Base-by-base conservation (phyloP, 768 basidiomycete species). In the Phallus indusiatus region DNA sequence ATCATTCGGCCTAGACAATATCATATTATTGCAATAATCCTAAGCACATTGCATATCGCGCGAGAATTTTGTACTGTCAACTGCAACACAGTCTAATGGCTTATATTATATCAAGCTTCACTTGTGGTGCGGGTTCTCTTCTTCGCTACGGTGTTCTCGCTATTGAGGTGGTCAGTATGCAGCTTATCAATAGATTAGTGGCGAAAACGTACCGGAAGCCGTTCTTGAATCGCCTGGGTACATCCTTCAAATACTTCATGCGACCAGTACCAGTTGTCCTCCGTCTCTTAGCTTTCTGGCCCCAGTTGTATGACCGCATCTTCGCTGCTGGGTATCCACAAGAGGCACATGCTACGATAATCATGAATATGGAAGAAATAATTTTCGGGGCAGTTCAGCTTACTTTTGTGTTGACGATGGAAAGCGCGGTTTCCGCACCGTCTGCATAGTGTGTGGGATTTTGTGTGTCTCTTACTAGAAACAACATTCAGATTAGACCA, bases 361-460 rank as follows among this genome's bases (percentile, higher is more conserved):
- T 28, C 24, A 54, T 67, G 5, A 63, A 61, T 18, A n/a, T n/a
- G 21, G 18, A 5, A 53, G 52, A 14, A 42, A 14, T 14, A n/a
- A 17, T 21, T 20, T 7, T 16, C 20, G 7, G 16, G 0, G 16
- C 17, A 47, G 18, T 33, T 16, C 51, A 20, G 74, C 88, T 67
- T 65, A 94, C 92, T 87, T 82, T 98, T 93, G 81, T 99, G 91
- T 78, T 99, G 95, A 76, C 85, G 88, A 84, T 98, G 96, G 82
- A 97, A 95, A 36, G 93, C 83, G 61, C 95, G 85, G 76, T 86
- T 82, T 65, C 94, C 93, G 76, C 96, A 99, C 67, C 96, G 90
- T 72, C 94, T 82, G 84, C 96, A 99, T 68, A 97, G 86, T 59
- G 92, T 94, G 81, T 95, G 93, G 64, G 90, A 85, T 80, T 95